Evolutionary conservation across 164 flowering plant genomes (phyloP).

Genomic region (Chloranthus sessilifolius): DNA sequence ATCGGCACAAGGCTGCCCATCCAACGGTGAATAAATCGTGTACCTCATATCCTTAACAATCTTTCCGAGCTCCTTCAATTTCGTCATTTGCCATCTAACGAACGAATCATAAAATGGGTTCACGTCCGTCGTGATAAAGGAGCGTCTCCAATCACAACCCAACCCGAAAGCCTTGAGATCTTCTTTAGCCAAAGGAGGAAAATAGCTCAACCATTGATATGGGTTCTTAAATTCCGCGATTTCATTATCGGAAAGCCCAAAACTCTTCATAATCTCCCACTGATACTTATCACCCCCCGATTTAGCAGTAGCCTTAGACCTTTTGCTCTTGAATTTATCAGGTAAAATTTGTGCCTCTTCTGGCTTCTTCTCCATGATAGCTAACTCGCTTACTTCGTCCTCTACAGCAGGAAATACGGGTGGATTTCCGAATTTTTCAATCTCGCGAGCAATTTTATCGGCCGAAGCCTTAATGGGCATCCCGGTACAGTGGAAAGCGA

Average conservation of each 20-base stretch:
- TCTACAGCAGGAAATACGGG: constrained; percentile 44
- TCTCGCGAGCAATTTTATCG: constrained; percentile 68
- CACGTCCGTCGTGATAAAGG: constrained; percentile 76
- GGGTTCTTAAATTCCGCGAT: constrained; percentile 69
- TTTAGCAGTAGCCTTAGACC: constrained; percentile 62
- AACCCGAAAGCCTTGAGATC: constrained; percentile 83
- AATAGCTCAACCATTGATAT: constrained; percentile 60
- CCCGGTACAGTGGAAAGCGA: constrained; percentile 92
- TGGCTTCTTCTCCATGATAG: constrained; percentile 12
- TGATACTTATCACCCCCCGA: constrained; percentile 43
- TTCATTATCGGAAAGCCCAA: constrained; percentile 65
- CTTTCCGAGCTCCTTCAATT: constrained; percentile 72
- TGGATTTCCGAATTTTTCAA: constrained; percentile 51
- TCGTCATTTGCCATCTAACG: constrained; percentile 88
- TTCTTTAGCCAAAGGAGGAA: constrained; percentile 78
- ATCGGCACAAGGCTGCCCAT: constrained; percentile 95
- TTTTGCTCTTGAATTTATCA: constrained; percentile 63
- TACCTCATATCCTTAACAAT: constrained; percentile 77
- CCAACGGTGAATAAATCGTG: constrained; percentile 72
- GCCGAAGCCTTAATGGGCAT: constrained; percentile 97
- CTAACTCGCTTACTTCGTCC: constrained; percentile 26
- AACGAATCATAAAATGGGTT: constrained; percentile 81
- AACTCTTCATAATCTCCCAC: constrained; percentile 80
- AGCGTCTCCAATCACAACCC: constrained; percentile 92
- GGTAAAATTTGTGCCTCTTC: constrained; percentile 30